These are phyloP conservation scores for Aphanomyces stellatus DNA, from an alignment of 352 stramenopile species.

Conservation along the genomic window DNA sequence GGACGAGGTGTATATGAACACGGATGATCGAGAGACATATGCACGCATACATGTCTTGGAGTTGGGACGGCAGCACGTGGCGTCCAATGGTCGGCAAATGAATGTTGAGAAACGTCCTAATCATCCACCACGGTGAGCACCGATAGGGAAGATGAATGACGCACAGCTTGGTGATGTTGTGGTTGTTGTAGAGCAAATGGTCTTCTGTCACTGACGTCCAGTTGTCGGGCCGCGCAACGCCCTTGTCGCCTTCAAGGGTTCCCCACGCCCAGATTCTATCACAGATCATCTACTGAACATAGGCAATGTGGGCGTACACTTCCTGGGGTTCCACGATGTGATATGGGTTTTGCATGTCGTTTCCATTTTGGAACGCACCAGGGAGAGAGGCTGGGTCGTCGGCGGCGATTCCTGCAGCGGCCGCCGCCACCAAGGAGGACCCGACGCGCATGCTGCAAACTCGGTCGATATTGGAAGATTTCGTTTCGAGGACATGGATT, in stretches of 20 bases:
- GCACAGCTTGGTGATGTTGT: constrained; percentile 13
- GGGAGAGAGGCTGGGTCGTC: too few relatives aligned
- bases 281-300: not conserved
- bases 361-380: too few relatives aligned
- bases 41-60: constrained; percentile 9
- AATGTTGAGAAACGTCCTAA: constrained; percentile 12
- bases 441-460: too few relatives aligned
- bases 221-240: not conserved
- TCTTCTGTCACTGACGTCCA: not conserved
- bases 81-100: not conserved
- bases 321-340: not conserved
- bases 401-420: too few relatives aligned
- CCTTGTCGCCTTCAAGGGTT: not conserved
- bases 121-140: not conserved
- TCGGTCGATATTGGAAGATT: too few relatives aligned
- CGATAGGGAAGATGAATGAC: not conserved
- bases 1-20: not conserved
- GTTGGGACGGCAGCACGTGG: not conserved
- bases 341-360: too few relatives aligned
- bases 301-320: not conserved
- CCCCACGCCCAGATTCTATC: constrained; percentile 11
- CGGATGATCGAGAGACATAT: not conserved
- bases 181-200: constrained; percentile 7
- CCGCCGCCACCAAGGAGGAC: too few relatives aligned
- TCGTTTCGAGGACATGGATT: too few relatives aligned